Evolutionary conservation across 352 stramenopile genomes (phyloP).

Genomic region (Pythium periplocum): DNA sequence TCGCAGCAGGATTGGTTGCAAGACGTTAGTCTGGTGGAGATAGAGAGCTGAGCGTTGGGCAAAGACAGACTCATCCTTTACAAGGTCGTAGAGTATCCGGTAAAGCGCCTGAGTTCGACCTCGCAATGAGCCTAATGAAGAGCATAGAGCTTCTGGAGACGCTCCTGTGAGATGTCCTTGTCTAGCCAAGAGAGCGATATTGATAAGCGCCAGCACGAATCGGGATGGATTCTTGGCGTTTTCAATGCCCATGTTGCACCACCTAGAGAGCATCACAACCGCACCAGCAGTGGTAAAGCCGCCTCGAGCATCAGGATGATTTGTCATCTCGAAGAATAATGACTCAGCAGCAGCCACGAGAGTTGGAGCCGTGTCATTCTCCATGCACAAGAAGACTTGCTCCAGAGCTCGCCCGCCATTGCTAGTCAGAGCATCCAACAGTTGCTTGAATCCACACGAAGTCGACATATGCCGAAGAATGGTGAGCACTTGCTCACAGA

Average conservation of each 20-base stretch:
- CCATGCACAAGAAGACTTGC: constrained; percentile 38
- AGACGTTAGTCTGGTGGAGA: constrained; percentile 31
- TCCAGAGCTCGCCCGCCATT: constrained; percentile 48
- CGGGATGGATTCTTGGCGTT: constrained; percentile 15
- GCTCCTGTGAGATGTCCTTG: neutral
- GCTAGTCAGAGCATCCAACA: constrained; percentile 54
- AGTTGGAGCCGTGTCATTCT: constrained; percentile 14
- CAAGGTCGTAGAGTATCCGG: constrained; percentile 37
- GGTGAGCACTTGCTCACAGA: constrained; percentile 38
- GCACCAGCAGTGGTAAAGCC: constrained; percentile 62
- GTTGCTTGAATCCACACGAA: constrained; percentile 43
- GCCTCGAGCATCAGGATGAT: constrained; percentile 38
- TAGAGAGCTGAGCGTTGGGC: constrained; percentile 30
- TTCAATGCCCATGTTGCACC: constrained; percentile 29
- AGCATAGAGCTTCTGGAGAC: constrained; percentile 18
- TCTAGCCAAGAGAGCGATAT: constrained; percentile 35
- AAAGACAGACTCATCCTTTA: constrained; percentile 16
- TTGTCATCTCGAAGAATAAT: constrained; percentile 58
- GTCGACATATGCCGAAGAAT: constrained; percentile 30
- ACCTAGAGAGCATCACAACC: constrained; percentile 36
- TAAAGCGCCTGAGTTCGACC: constrained; percentile 40
- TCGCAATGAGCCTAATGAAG: constrained; percentile 23
- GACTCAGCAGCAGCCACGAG: constrained; percentile 36
- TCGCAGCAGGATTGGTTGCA: constrained; percentile 34
- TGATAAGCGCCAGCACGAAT: constrained; percentile 48